Percentiles rank a stretch among this genome's conserved stretches.
These are phyloP conservation scores for Candida smagusa DNA, from an alignment of 1,139 yeast species.

Conservation along the genomic window DNA sequence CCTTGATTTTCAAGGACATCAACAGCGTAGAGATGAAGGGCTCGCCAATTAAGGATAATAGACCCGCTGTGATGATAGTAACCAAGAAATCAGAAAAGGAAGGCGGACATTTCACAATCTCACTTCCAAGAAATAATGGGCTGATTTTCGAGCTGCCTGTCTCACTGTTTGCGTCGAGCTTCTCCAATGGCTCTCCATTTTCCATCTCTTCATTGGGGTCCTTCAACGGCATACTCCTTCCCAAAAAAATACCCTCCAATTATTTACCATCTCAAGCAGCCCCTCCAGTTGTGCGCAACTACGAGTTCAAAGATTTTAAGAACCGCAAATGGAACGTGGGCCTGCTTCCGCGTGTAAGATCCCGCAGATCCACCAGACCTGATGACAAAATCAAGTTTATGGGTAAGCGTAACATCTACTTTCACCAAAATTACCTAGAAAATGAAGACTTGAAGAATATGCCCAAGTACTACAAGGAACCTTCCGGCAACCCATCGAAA, in stretches of 20 bases:
- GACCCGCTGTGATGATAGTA: conserved; percentile 29
- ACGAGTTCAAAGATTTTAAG: conserved; percentile 28
- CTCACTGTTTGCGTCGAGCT: neutral
- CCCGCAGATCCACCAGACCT: conserved; percentile 8
- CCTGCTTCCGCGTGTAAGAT: conserved; percentile 37
- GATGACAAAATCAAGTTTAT: conserved; percentile 13
- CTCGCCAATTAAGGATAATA: conserved; percentile 5
- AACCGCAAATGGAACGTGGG: conserved; percentile 42
- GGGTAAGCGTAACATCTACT: conserved; percentile 20
- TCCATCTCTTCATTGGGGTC: neutral
- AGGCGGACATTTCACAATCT: conserved; percentile 32
- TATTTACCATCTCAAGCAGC: conserved; percentile 18
- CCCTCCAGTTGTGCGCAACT: conserved; percentile 21
- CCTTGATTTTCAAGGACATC: conserved; percentile 32
- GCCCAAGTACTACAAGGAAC: conserved; percentile 21
- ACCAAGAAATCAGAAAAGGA: conserved; percentile 24
- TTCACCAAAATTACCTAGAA: conserved; percentile 20
- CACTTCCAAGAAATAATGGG: conserved; percentile 13
- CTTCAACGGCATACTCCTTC: conserved; percentile 28
- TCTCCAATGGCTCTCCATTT: neutral
- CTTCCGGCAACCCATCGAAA: conserved; percentile 22
- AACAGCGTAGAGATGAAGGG: conserved; percentile 21
- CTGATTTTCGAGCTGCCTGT: neutral
- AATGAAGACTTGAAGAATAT: conserved; percentile 13
- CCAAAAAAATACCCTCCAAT: conserved; percentile 21